Conservation (phyloP, 345 rosid genomes). For the Lepidium aucheri region DNA sequence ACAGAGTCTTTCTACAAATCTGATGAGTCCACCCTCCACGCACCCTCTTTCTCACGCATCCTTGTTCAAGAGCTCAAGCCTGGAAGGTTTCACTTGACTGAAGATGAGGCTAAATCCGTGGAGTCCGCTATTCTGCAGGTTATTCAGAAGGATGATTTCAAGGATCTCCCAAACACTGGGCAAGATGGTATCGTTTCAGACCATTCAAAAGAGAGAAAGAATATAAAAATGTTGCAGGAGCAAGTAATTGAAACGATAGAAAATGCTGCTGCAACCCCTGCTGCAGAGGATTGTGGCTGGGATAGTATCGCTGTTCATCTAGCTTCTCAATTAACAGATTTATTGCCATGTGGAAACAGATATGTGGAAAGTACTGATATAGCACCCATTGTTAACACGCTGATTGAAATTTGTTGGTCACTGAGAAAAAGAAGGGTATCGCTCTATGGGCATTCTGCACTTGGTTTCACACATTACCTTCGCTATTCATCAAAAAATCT, state of each 20-base stretch:
- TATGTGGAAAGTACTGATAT: slow-evolving; percentile 37
- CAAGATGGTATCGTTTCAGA: slow-evolving; percentile 27
- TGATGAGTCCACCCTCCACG: slow-evolving; percentile 32
- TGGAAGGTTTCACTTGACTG: slow-evolving; percentile 59
- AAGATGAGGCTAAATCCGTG: slow-evolving; percentile 51
- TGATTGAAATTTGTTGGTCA: slow-evolving; percentile 72
- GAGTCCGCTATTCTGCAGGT: slow-evolving; percentile 37
- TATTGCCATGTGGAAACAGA: slow-evolving; percentile 33
- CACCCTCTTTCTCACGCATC: slow-evolving; percentile 51
- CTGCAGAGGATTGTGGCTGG: slow-evolving; percentile 48
- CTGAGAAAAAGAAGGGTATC: slow-evolving; percentile 77
- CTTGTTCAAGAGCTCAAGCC: slow-evolving; percentile 54
- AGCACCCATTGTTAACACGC: slow-evolving; percentile 40
- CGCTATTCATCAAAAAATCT: slow-evolving; percentile 49
- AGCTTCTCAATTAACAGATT: slow-evolving; percentile 49
- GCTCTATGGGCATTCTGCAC: slow-evolving; percentile 77
- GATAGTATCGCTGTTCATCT: slow-evolving; percentile 53
- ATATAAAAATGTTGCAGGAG: slow-evolving; percentile 36
- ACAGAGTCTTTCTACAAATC: slow-evolving; percentile 36
- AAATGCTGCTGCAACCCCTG: slow-evolving; percentile 60
- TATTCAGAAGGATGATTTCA: slow-evolving; percentile 28
- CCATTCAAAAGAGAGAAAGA: slow-evolving; percentile 25
- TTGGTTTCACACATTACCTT: slow-evolving; percentile 70
- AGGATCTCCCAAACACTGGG: slow-evolving; percentile 20
- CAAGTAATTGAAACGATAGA: slow-evolving; percentile 58